Evolutionary conservation across 1,284 basidiomycete genomes (phyloP).

Genomic region (Moesziomyces antarcticus): DNA sequence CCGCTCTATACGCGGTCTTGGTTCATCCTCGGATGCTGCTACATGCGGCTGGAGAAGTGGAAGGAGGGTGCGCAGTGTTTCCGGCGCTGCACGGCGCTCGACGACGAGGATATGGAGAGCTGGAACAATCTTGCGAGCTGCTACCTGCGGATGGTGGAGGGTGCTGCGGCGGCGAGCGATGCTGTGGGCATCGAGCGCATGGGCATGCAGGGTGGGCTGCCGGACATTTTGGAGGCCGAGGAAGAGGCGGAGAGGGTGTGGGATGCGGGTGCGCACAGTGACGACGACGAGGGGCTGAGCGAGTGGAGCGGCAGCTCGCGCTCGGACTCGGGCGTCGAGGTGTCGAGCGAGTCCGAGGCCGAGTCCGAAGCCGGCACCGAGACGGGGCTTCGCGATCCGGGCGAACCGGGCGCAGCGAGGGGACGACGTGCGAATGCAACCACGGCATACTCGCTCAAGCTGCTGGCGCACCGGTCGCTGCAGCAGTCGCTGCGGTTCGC

Average conservation of each 20-base stretch:
- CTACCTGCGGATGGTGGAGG: constrained; percentile 74
- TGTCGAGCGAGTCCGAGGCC: constrained; percentile 34
- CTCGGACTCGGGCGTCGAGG: constrained; percentile 46
- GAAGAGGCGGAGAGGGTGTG: constrained; percentile 47
- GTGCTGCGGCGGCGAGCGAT: constrained; percentile 18
- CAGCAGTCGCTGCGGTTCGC: constrained; percentile 85
- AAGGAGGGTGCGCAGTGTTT: constrained; percentile 85
- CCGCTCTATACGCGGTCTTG: constrained; percentile 87
- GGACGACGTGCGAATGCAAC: constrained; percentile 8
- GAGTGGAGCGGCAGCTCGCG: constrained; percentile 48
- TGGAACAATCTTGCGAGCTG: constrained; percentile 98
- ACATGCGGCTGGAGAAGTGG: constrained; percentile 79
- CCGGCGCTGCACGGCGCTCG: constrained; percentile 84
- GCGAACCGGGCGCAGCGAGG: background rate
- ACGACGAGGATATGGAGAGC: constrained; percentile 95
- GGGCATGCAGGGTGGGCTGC: constrained; percentile 30
- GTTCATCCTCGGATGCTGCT: constrained; percentile 95
- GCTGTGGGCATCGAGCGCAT: constrained; percentile 40
- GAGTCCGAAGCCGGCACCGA: constrained; percentile 43
- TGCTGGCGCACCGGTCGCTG: constrained; percentile 92
- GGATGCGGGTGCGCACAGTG: constrained; percentile 9
- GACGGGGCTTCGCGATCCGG: constrained; percentile 26
- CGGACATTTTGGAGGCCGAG: constrained; percentile 46
- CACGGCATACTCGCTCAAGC: constrained; percentile 74
- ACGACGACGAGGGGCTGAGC: constrained; percentile 21